Conservation (phyloP, 148 eudicot genomes). For the Heliosperma pusillum region DNA sequence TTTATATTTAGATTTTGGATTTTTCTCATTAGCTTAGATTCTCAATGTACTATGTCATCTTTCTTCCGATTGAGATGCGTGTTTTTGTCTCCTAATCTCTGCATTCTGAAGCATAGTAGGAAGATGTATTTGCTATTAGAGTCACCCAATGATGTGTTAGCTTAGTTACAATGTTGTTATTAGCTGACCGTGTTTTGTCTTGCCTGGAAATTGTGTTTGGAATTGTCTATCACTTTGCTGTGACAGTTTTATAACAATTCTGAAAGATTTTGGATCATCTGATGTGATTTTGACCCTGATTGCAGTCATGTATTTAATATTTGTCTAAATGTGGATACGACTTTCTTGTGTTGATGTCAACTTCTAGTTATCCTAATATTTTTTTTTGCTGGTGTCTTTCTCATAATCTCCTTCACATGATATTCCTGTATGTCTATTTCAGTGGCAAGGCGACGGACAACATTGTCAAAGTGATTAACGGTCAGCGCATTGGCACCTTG, state of each 20-base stretch:
- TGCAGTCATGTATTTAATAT: not conserved
- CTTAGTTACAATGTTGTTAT: too few species aligned
- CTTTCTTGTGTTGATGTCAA: not conserved
- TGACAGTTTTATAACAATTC: too few species aligned
- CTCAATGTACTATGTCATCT: not conserved
- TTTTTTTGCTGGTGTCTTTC: not conserved
- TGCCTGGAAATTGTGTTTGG: too few species aligned
- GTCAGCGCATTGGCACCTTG: conserved; percentile 74
- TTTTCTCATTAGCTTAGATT: not conserved
- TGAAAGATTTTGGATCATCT: too few species aligned
- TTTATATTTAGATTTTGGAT: not conserved
- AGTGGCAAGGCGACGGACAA: conserved; percentile 79
- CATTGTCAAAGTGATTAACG: conserved; percentile 70
- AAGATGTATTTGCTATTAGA: too few species aligned
- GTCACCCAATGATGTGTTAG: too few species aligned
- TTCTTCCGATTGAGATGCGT: too few species aligned
- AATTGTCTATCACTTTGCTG: too few species aligned
- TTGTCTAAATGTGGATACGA: not conserved
- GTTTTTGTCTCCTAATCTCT: too few species aligned
- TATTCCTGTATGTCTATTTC: conserved; percentile 15
- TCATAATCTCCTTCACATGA: conserved; percentile 9
- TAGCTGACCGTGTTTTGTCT: too few species aligned
- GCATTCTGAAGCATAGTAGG: too few species aligned
- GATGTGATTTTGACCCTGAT: not conserved
- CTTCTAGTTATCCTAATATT: not conserved